Evolutionary conservation across 1,284 basidiomycete species (phyloP), one percentile per base, ranked within the genome.

Genomic region (Sanguinoderma infundibulare): DNA sequence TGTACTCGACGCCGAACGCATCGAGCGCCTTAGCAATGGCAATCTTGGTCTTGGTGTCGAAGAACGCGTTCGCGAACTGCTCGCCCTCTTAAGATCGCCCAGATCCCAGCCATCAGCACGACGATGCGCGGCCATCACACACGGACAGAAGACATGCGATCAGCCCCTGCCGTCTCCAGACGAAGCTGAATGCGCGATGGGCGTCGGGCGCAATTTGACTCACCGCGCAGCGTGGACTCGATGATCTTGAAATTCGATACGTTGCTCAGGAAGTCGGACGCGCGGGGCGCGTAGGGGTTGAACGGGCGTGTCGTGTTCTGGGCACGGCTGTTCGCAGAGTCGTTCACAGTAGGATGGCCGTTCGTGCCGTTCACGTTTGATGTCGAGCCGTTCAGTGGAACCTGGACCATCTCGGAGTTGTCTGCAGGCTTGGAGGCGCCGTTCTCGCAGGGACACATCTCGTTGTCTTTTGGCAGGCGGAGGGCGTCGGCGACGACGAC

Each of bases 41-140:
- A 78, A 98, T 98, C 87, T 99, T 99, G 81, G 96, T 99, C 85
- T 98, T 96, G 75, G 95, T 96, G 77, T 98, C 96, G 78, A 98
- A 98, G 85, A 98, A 99, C 59, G 98, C 97, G 74, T 98, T 99
- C 67, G 98, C 97, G 72, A 99, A 99, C 78, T 99, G 95, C 80
- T 99, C 94, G 71, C 97, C 96, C 93, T 98, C 96, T 96, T n/a
- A n/a, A n/a, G 73, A 38, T 36, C 60, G 35, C 47, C 15, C 5
- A 46, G 49, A 51, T 51, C 49, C 32, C 30, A 30, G 32, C 53
- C 36, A 49, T 39, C 44, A 20, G 22, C 26, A 39, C 22, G 38
- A 1, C 40, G 40, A 20, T 10, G 3, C 42, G 42, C 42, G 24
- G 42, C n/a, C 57, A 58, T 35, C 46, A 60, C 50, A 28, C 38